These are phyloP conservation scores for Pseudocercospora vitis DNA, from an alignment of 2,329 filamentous ascomycete genomes.

Conservation along the genomic window DNA sequence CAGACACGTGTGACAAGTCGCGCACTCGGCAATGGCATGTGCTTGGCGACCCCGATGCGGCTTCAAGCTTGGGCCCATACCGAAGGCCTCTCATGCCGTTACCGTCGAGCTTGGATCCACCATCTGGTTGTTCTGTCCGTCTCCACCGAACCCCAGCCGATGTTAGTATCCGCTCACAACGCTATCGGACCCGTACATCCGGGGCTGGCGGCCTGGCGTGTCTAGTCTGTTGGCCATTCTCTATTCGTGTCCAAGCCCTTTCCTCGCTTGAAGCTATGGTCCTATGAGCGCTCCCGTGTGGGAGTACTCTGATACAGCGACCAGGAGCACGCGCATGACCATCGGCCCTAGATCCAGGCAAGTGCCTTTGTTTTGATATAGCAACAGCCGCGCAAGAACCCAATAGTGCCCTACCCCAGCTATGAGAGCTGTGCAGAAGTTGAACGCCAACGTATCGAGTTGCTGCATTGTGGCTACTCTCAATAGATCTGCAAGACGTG, in stretches of 20 bases:
- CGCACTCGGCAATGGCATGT: constrained; percentile 2
- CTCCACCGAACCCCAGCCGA: neutral
- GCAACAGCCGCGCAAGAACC: constrained; percentile 4
- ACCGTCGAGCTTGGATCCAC: neutral
- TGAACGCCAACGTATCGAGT: constrained; percentile 1
- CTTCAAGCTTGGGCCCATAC: constrained; percentile 5
- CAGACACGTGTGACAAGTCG: constrained; percentile 2
- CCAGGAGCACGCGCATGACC: constrained; percentile 2
- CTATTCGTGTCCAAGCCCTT: neutral
- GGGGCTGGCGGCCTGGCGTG: constrained; percentile 4
- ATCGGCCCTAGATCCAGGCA: constrained; percentile 1
- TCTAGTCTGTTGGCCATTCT: neutral
- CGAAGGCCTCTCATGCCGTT: neutral
- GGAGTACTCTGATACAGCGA: neutral
- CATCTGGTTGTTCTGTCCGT: constrained; percentile 7
- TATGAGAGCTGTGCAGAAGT: constrained; percentile 2
- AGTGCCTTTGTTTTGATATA: constrained; percentile 4
- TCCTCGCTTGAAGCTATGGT: constrained; percentile 1
- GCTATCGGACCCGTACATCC: neutral
- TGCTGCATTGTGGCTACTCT: constrained; percentile 7
- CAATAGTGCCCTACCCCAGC: neutral
- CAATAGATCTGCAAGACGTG: constrained; percentile 3
- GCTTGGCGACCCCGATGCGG: constrained; percentile 6
- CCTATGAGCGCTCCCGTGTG: constrained; percentile 5
- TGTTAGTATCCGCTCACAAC: neutral